Base-by-base conservation (phyloP, 768 basidiomycete genomes). In the Butyriboletus loyo region DNA sequence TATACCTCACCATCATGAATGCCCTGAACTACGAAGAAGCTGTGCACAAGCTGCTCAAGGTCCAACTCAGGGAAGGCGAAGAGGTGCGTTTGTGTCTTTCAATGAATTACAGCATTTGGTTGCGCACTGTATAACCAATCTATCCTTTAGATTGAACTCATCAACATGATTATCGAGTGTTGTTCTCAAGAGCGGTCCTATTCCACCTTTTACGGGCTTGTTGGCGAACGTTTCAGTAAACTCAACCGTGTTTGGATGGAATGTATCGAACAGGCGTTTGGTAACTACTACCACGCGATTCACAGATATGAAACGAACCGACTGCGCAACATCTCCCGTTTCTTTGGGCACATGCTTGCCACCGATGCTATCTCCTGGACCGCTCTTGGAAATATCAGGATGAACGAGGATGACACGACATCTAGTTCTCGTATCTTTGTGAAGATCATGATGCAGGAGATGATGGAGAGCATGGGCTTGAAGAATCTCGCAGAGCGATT, bases 141-240 rank as follows among this genome's bases (percentile, higher is more conserved):
- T 42, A 5, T 50, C 15, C 22, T 32, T n/a, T 63, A 97, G 92
- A 89, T 92, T 61, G 96, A 98, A 68, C 73, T 99, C 52, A 84
- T 91, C 68, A 98, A 98, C 78, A 99, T 99, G 97, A 83, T 99
- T 56, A 90, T 99, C 70, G 96, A 98, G 65, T 99, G 97, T 88
- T 98, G 97, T 70, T 98, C 97, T 2, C 97, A 99, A 75, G 97
- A 98, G 69, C 89, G 97, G 14, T 94, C 96, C 1, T 99, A 98
- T 70, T 92, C 91, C 2, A 89, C 81, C n/a, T 98, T 97, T 77
- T 99, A 95, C 64, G 97, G 97, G 13, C 84, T 98, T 21, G 79
- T 97, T 56, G 93, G 93, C 49, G 97, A 99, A 69, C 89, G 97
- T 21, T 94, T 99, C 75, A 87, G 89, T 75, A 95, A 97, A 73